These are phyloP conservation scores for Blastomyces gilchristii DNA, from an alignment of 2,329 filamentous ascomycete genomes.

Conservation along the genomic window DNA sequence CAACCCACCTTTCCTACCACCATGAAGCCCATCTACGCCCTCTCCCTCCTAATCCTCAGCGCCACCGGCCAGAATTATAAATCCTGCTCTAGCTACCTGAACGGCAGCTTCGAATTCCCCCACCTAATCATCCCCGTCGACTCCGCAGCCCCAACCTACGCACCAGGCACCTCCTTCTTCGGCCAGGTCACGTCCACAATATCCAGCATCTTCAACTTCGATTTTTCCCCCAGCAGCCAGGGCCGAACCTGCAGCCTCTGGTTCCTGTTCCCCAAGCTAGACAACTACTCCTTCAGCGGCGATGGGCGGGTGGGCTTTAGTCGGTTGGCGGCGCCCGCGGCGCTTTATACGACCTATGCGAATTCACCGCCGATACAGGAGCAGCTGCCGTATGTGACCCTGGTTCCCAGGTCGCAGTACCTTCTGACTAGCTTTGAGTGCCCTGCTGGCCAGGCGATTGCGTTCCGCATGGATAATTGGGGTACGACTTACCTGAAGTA, in stretches of 20 bases:
- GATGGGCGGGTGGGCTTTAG: slow-evolving; percentile 46
- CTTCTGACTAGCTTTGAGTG: slow-evolving; percentile 46
- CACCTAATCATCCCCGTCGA: slow-evolving; percentile 54
- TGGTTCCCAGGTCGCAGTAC: slow-evolving; percentile 48
- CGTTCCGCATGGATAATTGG: slow-evolving; percentile 43
- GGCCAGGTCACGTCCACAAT: slow-evolving; percentile 45
- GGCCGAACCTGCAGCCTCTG: slow-evolving; percentile 53
- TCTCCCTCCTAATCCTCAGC: slow-evolving; percentile 9
- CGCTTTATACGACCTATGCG: slow-evolving; percentile 42
- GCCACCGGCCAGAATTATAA: slow-evolving; percentile 8
- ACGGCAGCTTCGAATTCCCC: slow-evolving; percentile 45
- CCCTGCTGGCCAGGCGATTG: slow-evolving; percentile 43
- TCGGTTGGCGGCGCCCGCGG: slow-evolving; percentile 40
- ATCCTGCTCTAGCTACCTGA: slow-evolving; percentile 38
- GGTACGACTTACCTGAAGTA: slow-evolving; percentile 47
- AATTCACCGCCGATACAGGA: slow-evolving; percentile 40
- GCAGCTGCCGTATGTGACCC: slow-evolving; percentile 33
- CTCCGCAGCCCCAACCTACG: slow-evolving; percentile 42
- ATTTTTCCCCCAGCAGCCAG: slow-evolving; percentile 45
- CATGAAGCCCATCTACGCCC: slow-evolving; percentile 13
- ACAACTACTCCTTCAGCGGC: slow-evolving; percentile 46
- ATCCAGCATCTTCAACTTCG: slow-evolving; percentile 59
- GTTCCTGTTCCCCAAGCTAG: slow-evolving; percentile 56
- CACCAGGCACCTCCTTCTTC: slow-evolving; percentile 46
- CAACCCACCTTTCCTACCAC: not conserved